Evolutionary conservation across 805 yeast species (phyloP).

Genomic region (Zygoascus tannicola): DNA sequence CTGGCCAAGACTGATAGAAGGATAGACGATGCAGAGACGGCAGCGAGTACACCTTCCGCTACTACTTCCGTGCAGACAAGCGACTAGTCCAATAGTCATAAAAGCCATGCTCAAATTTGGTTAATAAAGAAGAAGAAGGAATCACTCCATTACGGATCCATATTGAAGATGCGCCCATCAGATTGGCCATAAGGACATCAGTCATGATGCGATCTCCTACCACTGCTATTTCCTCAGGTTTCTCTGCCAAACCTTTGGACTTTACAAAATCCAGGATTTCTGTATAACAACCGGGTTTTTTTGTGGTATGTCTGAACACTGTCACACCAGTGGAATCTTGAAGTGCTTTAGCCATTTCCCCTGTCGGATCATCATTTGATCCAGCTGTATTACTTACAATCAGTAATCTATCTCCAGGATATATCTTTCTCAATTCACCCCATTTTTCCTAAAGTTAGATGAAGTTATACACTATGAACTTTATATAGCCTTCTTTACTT

Average conservation of each 20-base stretch:
- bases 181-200: constrained; percentile 86
- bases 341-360: constrained; percentile 49
- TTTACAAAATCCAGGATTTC: constrained; percentile 59
- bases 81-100: not conserved
- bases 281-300: constrained; percentile 35
- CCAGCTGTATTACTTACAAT: constrained; percentile 95
- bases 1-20: constrained; percentile 7
- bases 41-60: no score
- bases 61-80: no score
- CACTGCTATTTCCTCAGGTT: constrained; percentile 63
- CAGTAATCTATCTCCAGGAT: constrained; percentile 55
- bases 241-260: constrained; percentile 35
- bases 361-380: constrained; percentile 58
- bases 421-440: constrained; percentile 42
- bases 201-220: constrained; percentile 90
- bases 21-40: no score
- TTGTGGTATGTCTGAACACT: constrained; percentile 27
- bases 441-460: constrained; percentile 34
- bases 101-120: constrained; percentile 10
- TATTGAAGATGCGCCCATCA: constrained; percentile 78
- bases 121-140: constrained; percentile 10
- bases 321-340: constrained; percentile 43
- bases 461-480: no score
- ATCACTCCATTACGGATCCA: constrained; percentile 79
- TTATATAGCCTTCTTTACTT: not conserved